These are phyloP conservation scores for Elymus sibiricus DNA, from an alignment of 176 grass and related monocot species.

Conservation along the genomic window DNA sequence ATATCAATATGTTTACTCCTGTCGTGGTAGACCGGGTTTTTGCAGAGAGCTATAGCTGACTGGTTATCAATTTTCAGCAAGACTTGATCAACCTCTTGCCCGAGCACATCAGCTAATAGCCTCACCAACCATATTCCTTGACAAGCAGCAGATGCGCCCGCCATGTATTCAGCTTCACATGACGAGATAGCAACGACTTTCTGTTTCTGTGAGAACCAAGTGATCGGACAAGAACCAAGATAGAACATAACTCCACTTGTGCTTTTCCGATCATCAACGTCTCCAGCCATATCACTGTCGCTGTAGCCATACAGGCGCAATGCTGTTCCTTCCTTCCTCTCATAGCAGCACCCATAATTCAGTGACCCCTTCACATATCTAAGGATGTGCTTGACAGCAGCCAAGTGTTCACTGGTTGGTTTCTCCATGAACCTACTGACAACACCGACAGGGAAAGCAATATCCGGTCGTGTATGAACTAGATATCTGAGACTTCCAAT, in stretches of 20 bases:
- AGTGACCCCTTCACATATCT: no score
- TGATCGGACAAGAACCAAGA: background rate
- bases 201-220: background rate
- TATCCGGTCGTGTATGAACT: no score
- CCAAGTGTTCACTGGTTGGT: no score
- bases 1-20: background rate
- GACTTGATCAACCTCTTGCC: fast-evolving
- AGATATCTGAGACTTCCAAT: no score
- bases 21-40: background rate
- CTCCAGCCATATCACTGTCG: background rate
- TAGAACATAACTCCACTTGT: background rate
- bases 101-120: background rate
- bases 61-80: background rate
- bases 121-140: background rate
- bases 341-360: background rate
- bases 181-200: background rate
- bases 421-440: no score
- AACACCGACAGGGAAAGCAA: no score
- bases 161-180: background rate
- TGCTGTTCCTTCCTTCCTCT: no score
- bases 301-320: background rate
- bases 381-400: no score
- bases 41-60: background rate
- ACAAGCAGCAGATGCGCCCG: background rate
- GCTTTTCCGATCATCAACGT: no score